Conservation (phyloP, 306 rosid species). For the Lagenaria siceraria region DNA sequence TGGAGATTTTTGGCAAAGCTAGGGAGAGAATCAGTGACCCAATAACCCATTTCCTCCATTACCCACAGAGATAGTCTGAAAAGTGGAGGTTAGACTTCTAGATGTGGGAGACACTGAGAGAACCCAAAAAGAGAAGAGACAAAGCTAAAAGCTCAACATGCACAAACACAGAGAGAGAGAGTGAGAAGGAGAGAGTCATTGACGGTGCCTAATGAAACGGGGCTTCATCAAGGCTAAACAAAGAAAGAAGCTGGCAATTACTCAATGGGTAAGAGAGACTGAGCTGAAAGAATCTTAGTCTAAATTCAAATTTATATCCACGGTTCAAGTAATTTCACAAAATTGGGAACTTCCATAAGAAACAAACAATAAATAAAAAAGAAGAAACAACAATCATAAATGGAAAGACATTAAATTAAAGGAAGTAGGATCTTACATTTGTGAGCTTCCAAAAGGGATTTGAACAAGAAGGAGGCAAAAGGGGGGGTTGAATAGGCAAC, state of each 20-base stretch:
- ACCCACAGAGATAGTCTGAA: not conserved
- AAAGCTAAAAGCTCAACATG: not conserved
- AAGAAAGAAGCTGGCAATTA: not conserved
- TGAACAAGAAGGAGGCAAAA: not conserved
- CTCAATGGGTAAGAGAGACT: not conserved
- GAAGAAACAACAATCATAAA: not conserved
- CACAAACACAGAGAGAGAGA: not conserved
- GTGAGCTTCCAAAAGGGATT: not conserved
- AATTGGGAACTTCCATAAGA: not conserved
- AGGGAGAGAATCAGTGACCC: slow-evolving; percentile 9
- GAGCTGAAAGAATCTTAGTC: not conserved
- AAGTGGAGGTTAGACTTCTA: not conserved
- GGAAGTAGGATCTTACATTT: not conserved
- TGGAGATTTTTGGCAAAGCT: slow-evolving; percentile 24
- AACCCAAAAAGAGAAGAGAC: not conserved
- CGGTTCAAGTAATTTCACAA: not conserved
- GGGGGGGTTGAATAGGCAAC: not conserved
- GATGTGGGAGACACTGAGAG: not conserved
- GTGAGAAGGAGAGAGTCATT: not conserved
- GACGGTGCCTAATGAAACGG: not conserved
- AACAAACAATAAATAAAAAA: not conserved
- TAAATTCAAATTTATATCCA: not conserved
- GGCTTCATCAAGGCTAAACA: not conserved
- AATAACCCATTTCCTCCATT: not conserved
- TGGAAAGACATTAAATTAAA: not conserved